phyloP scores from a whole-genome alignment of 768 basidiomycete genomes.

The Trametopsis cervina region DNA sequence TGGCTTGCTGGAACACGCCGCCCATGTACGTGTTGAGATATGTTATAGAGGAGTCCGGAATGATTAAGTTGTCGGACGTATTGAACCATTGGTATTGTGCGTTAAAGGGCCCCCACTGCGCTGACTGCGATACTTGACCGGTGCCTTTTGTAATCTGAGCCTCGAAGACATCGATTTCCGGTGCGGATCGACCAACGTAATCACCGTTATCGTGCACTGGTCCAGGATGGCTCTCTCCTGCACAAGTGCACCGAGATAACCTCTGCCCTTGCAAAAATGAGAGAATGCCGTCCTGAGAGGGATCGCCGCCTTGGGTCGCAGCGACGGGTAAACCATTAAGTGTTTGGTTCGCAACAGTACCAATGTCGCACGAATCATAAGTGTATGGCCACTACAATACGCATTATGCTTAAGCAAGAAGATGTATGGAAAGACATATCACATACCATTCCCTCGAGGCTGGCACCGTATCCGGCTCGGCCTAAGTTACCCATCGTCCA shows the following conservation, averaged over 20 bases:
- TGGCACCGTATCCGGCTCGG: slow-evolving; percentile 66
- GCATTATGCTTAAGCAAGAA: slow-evolving; percentile 3
- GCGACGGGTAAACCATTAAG: slow-evolving; percentile 54
- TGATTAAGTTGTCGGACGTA: slow-evolving; percentile 47
- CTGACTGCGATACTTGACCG: slow-evolving; percentile 75
- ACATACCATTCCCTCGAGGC: slow-evolving; percentile 43
- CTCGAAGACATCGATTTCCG: slow-evolving; percentile 86
- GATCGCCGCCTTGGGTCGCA: slow-evolving; percentile 53
- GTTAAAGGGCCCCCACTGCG: slow-evolving; percentile 85
- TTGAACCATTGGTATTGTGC: slow-evolving; percentile 65
- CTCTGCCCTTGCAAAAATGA: slow-evolving; percentile 81
- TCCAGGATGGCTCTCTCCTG: slow-evolving; percentile 72
- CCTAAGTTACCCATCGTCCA: slow-evolving; percentile 60
- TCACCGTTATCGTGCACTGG: slow-evolving; percentile 64
- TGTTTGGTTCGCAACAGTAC: slow-evolving; percentile 79
- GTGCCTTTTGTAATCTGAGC: slow-evolving; percentile 37
- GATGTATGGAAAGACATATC: not conserved
- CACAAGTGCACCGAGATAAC: slow-evolving; percentile 72
- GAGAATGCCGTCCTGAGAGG: slow-evolving; percentile 35
- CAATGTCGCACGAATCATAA: slow-evolving; percentile 75
- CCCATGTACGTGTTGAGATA: slow-evolving; percentile 63
- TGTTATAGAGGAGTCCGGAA: slow-evolving; percentile 45
- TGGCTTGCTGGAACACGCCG: slow-evolving; percentile 78
- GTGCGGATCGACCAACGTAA: slow-evolving; percentile 71
- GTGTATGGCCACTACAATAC: slow-evolving; percentile 53